phyloP scores from a whole-genome alignment of 2,329 filamentous ascomycete genomes.

The Xylaria sp. region DNA sequence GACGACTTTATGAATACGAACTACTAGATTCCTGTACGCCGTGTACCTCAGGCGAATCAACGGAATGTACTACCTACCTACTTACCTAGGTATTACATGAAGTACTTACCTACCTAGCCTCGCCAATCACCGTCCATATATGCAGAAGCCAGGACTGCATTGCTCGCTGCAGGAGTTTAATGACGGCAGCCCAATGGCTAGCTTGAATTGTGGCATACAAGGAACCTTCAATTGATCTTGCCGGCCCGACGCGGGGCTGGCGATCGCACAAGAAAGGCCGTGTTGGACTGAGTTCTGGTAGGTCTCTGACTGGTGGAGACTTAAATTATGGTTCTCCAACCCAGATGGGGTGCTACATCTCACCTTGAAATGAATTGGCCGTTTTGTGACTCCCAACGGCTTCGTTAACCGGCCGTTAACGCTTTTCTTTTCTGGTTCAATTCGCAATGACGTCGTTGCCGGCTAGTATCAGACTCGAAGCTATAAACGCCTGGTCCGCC shows the following conservation, averaged over 20 bases:
- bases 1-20: slow-evolving; percentile 25
- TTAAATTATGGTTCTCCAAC: not conserved
- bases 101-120: no score
- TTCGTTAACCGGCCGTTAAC: not conserved
- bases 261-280: not conserved
- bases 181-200: not conserved
- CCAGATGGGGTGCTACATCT: not conserved
- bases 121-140: not conserved
- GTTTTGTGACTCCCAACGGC: not conserved
- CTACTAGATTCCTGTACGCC: slow-evolving; percentile 15
- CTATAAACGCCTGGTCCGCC: not conserved
- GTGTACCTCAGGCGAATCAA: not conserved
- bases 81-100: no score
- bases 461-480: not conserved
- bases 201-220: not conserved
- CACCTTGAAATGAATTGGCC: not conserved
- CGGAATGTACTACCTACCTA: not conserved
- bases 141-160: slow-evolving; percentile 2
- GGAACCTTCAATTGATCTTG: not conserved
- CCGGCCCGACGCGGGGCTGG: not conserved
- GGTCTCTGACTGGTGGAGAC: not conserved
- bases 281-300: not conserved
- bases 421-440: not conserved
- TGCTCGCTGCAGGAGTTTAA: slow-evolving; percentile 7
- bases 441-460: slow-evolving; percentile 11